Conservation (phyloP, 1,284 basidiomycete species). For the Malassezia sp. region DNA sequence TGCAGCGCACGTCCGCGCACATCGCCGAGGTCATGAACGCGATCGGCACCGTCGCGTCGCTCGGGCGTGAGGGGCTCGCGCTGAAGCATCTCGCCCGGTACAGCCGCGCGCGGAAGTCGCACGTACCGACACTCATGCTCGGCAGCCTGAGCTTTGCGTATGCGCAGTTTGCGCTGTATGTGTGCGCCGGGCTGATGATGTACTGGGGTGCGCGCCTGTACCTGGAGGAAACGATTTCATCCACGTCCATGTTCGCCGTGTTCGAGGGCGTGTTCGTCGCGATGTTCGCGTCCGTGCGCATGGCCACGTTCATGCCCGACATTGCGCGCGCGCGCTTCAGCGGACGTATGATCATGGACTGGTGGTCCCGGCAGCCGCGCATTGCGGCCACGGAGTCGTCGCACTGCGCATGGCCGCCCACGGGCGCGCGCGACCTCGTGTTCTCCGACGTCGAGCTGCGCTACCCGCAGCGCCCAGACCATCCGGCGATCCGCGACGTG, state of each 20-base stretch:
- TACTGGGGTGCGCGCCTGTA: conserved; percentile 46
- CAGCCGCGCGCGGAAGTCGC: conserved; percentile 21
- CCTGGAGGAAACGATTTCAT: conserved; percentile 26
- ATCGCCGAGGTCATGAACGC: conserved; percentile 49
- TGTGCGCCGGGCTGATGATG: conserved; percentile 46
- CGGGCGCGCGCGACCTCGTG: conserved; percentile 29
- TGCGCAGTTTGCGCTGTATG: conserved; percentile 44
- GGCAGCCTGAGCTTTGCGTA: conserved; percentile 45
- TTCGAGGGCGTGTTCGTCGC: conserved; percentile 49
- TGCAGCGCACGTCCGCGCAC: conserved; percentile 38
- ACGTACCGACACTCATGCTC: conserved; percentile 29
- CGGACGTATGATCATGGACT: conserved; percentile 25
- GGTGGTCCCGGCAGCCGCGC: conserved; percentile 29
- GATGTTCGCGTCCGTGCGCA: conserved; percentile 36
- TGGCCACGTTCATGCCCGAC: conserved; percentile 37
- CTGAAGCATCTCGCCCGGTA: conserved; percentile 34
- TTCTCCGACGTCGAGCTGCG: conserved; percentile 35
- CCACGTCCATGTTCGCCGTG: conserved; percentile 28
- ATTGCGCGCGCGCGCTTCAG: conserved; percentile 29
- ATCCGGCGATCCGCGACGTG: conserved; percentile 31
- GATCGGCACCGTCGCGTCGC: conserved; percentile 47
- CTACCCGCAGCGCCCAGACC: conserved; percentile 38
- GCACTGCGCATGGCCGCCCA: background rate
- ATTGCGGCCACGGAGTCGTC: background rate
- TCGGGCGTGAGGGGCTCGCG: conserved; percentile 47